Evolutionary conservation across 768 basidiomycete genomes (phyloP).

Genomic region (Boletus tylopilopsis): DNA sequence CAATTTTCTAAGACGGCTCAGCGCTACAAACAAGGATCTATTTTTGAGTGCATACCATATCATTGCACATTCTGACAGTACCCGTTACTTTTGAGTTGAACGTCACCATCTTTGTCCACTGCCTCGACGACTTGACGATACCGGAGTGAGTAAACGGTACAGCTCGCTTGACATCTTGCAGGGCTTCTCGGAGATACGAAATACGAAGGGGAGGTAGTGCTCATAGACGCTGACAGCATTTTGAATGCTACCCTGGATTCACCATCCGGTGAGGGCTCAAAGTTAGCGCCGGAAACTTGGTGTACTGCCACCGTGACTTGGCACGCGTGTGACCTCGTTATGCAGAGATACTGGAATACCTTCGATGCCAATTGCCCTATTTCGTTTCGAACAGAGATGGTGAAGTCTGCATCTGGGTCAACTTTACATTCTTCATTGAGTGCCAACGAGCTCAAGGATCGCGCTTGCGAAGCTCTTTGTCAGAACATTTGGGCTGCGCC

Average conservation of each 20-base stretch:
- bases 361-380: neutral
- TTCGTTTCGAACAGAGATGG: conserved; percentile 7
- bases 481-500: neutral
- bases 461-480: conserved; percentile 14
- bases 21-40: neutral
- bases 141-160: conserved; percentile 21
- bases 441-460: conserved; percentile 3
- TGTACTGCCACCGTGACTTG: too few species aligned
- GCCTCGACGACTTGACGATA: conserved; percentile 10
- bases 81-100: conserved; percentile 17
- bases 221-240: conserved; percentile 12
- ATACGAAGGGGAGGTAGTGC: conserved; percentile 20
- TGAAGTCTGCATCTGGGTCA: conserved; percentile 17
- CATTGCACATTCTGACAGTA: conserved; percentile 18
- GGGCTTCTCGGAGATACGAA: conserved; percentile 17
- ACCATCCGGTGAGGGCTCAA: neutral
- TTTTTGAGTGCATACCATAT: conserved; percentile 11
- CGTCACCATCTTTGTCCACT: conserved; percentile 4
- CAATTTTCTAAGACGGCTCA: conserved; percentile 12
- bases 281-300: too few species aligned
- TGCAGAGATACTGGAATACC: conserved; percentile 10
- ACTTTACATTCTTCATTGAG: conserved; percentile 11
- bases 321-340: conserved; percentile 8
- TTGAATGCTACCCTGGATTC: neutral
- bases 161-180: conserved; percentile 18